Percentiles rank a stretch among this genome's conserved stretches.
These are phyloP conservation scores for Plasmopara viticola DNA, from an alignment of 352 stramenopile species.

Conservation along the genomic window DNA sequence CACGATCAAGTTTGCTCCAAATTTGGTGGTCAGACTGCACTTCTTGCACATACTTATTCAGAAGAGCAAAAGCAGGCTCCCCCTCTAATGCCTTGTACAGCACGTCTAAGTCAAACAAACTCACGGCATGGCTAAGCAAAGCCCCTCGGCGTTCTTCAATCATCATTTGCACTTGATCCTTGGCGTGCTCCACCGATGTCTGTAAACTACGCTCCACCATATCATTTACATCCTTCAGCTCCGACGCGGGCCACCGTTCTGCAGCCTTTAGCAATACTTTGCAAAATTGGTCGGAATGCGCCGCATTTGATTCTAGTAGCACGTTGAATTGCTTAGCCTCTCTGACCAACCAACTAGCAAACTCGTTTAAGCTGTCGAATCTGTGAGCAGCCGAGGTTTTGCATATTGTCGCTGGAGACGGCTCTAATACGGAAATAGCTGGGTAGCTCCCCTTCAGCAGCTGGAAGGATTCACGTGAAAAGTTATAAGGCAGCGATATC, in stretches of 20 bases:
- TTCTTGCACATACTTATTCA: slow-evolving; percentile 10
- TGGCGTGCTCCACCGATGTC: slow-evolving; percentile 10
- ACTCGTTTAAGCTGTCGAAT: slow-evolving; percentile 16
- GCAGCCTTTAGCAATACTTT: slow-evolving; percentile 16
- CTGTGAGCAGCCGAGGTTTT: background rate
- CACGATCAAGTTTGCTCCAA: slow-evolving; percentile 14
- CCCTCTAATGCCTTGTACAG: slow-evolving; percentile 13
- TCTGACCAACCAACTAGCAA: slow-evolving; percentile 18
- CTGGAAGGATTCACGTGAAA: background rate
- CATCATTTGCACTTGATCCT: slow-evolving; percentile 13
- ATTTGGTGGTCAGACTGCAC: slow-evolving; percentile 13
- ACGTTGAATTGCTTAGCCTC: slow-evolving; percentile 21
- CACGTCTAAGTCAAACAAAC: slow-evolving; percentile 32
- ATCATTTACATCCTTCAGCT: slow-evolving; percentile 20
- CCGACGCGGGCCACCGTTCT: slow-evolving; percentile 15
- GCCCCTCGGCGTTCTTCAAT: slow-evolving; percentile 20
- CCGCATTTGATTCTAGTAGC: slow-evolving; percentile 4
- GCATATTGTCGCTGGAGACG: slow-evolving; percentile 23
- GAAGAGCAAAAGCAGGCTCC: slow-evolving; percentile 6
- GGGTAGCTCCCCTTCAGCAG: slow-evolving; percentile 40
- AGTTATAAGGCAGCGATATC: slow-evolving; percentile 5
- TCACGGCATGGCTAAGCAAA: slow-evolving; percentile 13
- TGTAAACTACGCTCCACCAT: slow-evolving; percentile 19
- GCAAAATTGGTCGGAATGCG: background rate
- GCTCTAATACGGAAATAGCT: slow-evolving; percentile 19